phyloP scores from a whole-genome alignment of 2,329 filamentous ascomycete genomes.

The Ampelomyces quisqualis region DNA sequence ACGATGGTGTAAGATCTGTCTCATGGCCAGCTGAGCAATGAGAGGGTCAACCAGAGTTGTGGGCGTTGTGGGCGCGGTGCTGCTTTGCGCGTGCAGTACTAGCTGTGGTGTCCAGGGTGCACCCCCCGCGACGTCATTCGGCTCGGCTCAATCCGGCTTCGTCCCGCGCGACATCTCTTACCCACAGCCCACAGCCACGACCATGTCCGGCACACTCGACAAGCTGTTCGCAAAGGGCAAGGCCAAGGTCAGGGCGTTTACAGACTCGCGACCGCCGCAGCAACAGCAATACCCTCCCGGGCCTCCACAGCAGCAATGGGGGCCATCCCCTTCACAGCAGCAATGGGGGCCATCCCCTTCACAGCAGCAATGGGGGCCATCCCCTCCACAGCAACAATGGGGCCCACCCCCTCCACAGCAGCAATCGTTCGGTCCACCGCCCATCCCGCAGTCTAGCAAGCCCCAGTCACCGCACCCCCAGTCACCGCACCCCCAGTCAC shows the following conservation, averaged over 20 bases:
- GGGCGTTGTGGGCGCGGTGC: too few relatives aligned
- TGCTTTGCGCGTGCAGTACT: too few relatives aligned
- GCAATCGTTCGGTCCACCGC: constrained; percentile 24
- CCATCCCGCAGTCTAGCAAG: constrained; percentile 35
- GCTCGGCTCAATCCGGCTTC: constrained; percentile 8
- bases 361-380: constrained; percentile 20
- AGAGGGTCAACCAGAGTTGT: too few relatives aligned
- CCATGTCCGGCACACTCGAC: constrained; percentile 35
- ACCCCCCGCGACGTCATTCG: constrained; percentile 13
- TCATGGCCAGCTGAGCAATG: too few relatives aligned
- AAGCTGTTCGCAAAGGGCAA: constrained; percentile 42
- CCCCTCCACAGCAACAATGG: constrained; percentile 19
- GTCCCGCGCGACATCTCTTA: constrained; percentile 1
- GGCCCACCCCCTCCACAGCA: constrained; percentile 16
- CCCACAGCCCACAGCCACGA: constrained; percentile 6
- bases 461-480: constrained; percentile 34
- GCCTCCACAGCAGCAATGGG: constrained; percentile 16
- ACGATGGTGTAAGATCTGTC: too few relatives aligned
- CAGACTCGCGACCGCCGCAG: constrained; percentile 21
- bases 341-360: constrained; percentile 12
- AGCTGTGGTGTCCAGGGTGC: too few relatives aligned
- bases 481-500: constrained; percentile 23
- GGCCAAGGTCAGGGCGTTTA: constrained; percentile 40
- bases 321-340: constrained; percentile 10
- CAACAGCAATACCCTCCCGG: constrained; percentile 24